Evolutionary conservation across 2,329 filamentous ascomycete species (phyloP).

Genomic region (Neoscytalidium dimidiatum): DNA sequence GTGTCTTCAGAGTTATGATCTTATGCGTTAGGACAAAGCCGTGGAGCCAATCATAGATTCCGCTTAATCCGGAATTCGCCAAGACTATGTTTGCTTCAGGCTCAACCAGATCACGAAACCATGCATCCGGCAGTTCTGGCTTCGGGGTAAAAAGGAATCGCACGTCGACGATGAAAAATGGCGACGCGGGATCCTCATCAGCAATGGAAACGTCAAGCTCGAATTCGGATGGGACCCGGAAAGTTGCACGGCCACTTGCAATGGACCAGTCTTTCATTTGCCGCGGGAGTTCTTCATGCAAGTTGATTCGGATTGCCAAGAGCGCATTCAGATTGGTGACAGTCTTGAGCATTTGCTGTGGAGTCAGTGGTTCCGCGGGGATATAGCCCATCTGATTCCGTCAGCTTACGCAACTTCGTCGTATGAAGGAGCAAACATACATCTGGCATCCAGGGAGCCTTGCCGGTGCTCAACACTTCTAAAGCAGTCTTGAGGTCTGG

Average conservation of each 20-base stretch:
- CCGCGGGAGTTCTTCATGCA: conserved; percentile 80
- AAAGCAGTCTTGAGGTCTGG: conserved; percentile 90
- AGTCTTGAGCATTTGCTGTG: conserved; percentile 71
- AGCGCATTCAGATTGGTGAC: conserved; percentile 81
- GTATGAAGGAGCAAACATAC: conserved; percentile 48
- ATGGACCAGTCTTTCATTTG: conserved; percentile 78
- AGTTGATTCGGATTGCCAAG: conserved; percentile 77
- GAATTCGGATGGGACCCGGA: conserved; percentile 80
- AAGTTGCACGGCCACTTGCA: conserved; percentile 84
- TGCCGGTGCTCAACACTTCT: conserved; percentile 78
- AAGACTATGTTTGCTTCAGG: conserved; percentile 71
- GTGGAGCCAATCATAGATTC: conserved; percentile 85
- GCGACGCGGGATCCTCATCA: conserved; percentile 77
- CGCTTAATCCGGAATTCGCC: conserved; percentile 66
- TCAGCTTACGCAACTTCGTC: conserved; percentile 15
- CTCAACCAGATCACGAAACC: conserved; percentile 68
- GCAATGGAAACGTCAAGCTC: conserved; percentile 91
- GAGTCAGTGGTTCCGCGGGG: conserved; percentile 68
- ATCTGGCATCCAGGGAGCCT: conserved; percentile 77
- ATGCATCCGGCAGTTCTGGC: conserved; percentile 60
- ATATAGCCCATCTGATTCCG: conserved; percentile 69
- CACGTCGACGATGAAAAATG: conserved; percentile 94
- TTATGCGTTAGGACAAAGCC: conserved; percentile 89
- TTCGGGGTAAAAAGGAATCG: conserved; percentile 77
- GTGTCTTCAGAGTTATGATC: conserved; percentile 76